These are phyloP conservation scores for Akanthomyces uredinophilus DNA, from an alignment of 2,329 filamentous ascomycete genomes.

Conservation along the genomic window DNA sequence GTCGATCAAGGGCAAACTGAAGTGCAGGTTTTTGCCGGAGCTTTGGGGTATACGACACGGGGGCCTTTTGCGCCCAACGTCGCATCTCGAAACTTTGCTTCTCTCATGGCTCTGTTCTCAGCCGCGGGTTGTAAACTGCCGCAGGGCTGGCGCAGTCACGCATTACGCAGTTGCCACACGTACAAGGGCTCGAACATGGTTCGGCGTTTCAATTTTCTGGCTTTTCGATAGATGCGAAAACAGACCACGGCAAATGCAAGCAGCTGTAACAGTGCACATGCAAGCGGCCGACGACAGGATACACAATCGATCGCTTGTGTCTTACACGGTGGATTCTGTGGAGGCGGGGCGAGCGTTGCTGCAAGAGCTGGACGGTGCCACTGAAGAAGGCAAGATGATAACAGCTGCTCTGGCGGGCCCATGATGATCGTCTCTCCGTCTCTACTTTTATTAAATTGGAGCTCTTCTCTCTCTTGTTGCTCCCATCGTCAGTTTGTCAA, in stretches of 20 bases:
- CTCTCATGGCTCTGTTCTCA: not conserved
- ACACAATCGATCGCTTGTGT: constrained; percentile 4
- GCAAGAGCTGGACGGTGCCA: not conserved
- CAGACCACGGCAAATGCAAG: not conserved
- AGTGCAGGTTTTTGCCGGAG: constrained; percentile 1
- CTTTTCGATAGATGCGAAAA: not conserved
- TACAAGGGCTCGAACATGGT: not conserved
- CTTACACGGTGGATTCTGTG: not conserved
- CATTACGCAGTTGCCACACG: too few species aligned
- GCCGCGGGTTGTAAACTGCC: not conserved
- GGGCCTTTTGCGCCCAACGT: not conserved
- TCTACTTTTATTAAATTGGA: constrained; percentile 7
- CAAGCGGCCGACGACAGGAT: not conserved
- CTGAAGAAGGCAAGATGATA: not conserved
- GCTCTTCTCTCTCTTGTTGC: not conserved
- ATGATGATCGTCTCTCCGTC: not conserved
- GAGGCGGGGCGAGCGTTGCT: not conserved
- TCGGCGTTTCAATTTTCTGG: not conserved
- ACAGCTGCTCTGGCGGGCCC: not conserved
- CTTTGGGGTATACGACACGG: not conserved
- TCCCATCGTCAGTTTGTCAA: not conserved
- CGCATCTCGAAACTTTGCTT: not conserved
- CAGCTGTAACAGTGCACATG: not conserved
- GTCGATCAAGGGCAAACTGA: not conserved
- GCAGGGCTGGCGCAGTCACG: too few species aligned